These are phyloP conservation scores for Proteromonas lacertae DNA, from an alignment of 352 stramenopile species.

Conservation along the genomic window DNA sequence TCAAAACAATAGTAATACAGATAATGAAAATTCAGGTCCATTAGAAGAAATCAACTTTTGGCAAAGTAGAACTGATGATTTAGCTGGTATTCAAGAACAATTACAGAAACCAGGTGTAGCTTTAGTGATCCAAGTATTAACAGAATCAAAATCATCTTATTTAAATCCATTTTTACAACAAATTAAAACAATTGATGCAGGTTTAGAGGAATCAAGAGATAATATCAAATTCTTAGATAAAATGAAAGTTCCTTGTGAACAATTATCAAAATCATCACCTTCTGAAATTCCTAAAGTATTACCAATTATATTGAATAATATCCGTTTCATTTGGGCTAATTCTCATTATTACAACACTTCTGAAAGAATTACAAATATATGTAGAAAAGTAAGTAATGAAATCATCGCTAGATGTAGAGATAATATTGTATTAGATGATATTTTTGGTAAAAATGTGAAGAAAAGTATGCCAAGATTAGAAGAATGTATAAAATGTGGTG, in stretches of 20 bases:
- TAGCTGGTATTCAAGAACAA: slow-evolving; percentile 62
- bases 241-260: slow-evolving; percentile 35
- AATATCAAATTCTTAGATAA: slow-evolving; percentile 68
- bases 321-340: slow-evolving; percentile 66
- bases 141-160: slow-evolving; percentile 51
- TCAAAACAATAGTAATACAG: slow-evolving; percentile 52
- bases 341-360: slow-evolving; percentile 68
- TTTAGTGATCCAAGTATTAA: slow-evolving; percentile 40
- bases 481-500: slow-evolving; percentile 51
- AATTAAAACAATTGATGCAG: slow-evolving; percentile 29
- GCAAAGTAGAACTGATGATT: slow-evolving; percentile 46
- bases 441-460: slow-evolving; percentile 64
- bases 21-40: slow-evolving; percentile 42
- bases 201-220: slow-evolving; percentile 51
- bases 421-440: slow-evolving; percentile 40
- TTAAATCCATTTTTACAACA: slow-evolving; percentile 57
- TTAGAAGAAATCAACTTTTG: slow-evolving; percentile 80
- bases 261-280: slow-evolving; percentile 28
- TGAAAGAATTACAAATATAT: slow-evolving; percentile 12
- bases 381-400: neutral
- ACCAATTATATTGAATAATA: slow-evolving; percentile 48
- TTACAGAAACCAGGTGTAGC: slow-evolving; percentile 47
- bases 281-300: slow-evolving; percentile 49
- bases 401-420: slow-evolving; percentile 50
- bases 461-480: slow-evolving; percentile 40